Evolutionary conservation across 2,329 filamentous ascomycete genomes (phyloP).

Genomic region (Metarhizium guizhouense): DNA sequence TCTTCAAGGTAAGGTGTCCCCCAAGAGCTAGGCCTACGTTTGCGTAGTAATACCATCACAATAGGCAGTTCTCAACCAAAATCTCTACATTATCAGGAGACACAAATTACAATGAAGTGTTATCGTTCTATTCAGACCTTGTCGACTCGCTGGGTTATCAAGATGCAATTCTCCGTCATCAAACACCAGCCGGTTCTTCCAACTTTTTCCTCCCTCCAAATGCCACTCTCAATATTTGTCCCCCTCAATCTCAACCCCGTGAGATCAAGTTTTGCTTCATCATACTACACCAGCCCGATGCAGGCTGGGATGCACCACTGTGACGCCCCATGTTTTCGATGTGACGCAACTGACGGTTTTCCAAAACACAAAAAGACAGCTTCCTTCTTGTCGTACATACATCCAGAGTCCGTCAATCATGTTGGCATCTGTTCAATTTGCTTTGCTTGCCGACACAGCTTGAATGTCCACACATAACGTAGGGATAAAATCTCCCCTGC

Average conservation of each 20-base stretch:
- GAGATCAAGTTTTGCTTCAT: not conserved
- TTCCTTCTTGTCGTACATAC: not conserved
- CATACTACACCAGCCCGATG: not conserved
- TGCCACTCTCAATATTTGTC: not conserved
- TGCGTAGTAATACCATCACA: too few species aligned
- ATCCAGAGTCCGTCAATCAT: not conserved
- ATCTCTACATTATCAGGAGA: not conserved
- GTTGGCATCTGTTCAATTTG: not conserved
- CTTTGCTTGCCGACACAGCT: not conserved
- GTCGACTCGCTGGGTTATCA: not conserved
- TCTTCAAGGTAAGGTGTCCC: too few species aligned
- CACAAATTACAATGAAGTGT: not conserved
- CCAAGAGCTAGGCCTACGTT: too few species aligned
- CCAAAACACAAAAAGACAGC: constrained; percentile 4
- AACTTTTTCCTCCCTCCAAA: not conserved
- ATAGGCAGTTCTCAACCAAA: too few species aligned
- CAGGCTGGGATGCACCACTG: not conserved
- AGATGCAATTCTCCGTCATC: not conserved
- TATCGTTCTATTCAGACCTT: not conserved
- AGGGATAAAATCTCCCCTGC: not conserved
- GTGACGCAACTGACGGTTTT: not conserved
- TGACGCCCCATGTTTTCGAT: not conserved
- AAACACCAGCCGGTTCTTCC: not conserved
- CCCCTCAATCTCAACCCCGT: not conserved
- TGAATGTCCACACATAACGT: not conserved